Base-by-base conservation (phyloP, 1,139 yeast species). In the Komagataea norvegica region DNA sequence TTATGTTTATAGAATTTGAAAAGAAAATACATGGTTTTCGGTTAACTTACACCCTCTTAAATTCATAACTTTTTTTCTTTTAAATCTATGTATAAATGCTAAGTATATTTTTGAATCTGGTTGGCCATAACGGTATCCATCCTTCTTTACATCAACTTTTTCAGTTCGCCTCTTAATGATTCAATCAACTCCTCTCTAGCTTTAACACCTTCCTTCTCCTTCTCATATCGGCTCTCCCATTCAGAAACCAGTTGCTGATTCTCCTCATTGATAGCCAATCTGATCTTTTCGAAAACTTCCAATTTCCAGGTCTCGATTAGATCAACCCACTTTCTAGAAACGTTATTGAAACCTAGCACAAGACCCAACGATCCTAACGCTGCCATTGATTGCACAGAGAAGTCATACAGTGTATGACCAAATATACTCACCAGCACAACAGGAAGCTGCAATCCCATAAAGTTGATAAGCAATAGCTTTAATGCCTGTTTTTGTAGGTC, bases 361-460 rank as follows among this genome's bases (percentile, higher is more conserved):
- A 52, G 22, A 17, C 64, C 64, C 5, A 60, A 37, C 11, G 55
- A 51, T 3, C 56, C 57, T 10, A 60, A 31, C 1, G 60, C 55
- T 23, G 52, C 46, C 63, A 59, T 58, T 8, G 63, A 57, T 35
- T 49, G 54, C 1, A 45, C 20, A 1, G 57, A 47, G 31, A 51
- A 58, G 28, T 54, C 55, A 22, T 49, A 53, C 6, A 60, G 40
- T 1, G 56, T 31, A 20, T 40, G 47, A 8, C 63, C 62, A 6
- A 50, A 40, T 6, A 49, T 46, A 2, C 61, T 41, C 7, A 55
- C 29, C 3, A 55, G 20, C 1, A 53, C 33, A 22, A 59, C 34
- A 1, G 64, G 64, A n/a, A 59, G 31, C 34, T 60, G 64, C 5
- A 58, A 36, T 18, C 53, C 55, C 11, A 59, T 40, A 22, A 56